Conservation (phyloP, 148 eudicot genomes). For the Suaeda aralocaspica region DNA sequence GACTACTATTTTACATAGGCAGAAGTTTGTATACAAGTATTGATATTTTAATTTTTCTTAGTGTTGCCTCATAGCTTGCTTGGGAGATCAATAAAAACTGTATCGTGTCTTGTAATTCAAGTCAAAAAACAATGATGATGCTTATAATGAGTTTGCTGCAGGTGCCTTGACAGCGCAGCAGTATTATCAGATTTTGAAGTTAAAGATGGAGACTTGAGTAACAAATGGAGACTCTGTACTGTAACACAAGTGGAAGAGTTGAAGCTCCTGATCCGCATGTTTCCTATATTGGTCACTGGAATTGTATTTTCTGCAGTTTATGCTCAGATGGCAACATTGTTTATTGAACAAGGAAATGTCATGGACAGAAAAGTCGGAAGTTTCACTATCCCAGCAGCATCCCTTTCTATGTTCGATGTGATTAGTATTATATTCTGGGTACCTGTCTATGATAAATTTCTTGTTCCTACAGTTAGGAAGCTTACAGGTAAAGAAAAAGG, state of each 20-base stretch:
- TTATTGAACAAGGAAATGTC: constrained; percentile 61
- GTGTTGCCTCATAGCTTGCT: too few relatives aligned
- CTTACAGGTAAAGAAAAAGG: constrained; percentile 48
- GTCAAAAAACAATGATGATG: too few relatives aligned
- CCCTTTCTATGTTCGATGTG: constrained; percentile 42
- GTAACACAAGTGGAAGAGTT: constrained; percentile 75
- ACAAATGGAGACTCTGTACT: constrained; percentile 65
- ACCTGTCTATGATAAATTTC: constrained; percentile 41
- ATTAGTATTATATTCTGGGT: constrained; percentile 52
- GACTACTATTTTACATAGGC: too few relatives aligned
- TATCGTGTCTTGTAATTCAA: too few relatives aligned
- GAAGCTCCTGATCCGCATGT: constrained; percentile 52
- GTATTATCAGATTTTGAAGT: constrained; percentile 31
- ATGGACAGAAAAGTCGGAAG: constrained; percentile 54
- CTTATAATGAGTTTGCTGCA: too few relatives aligned
- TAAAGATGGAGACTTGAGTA: constrained; percentile 24
- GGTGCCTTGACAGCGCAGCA: constrained; percentile 58
- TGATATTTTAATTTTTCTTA: too few relatives aligned
- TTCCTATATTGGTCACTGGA: constrained; percentile 58
- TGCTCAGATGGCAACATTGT: constrained; percentile 58
- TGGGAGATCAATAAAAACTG: too few relatives aligned
- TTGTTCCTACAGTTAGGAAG: constrained; percentile 51
- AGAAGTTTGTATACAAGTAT: too few relatives aligned
- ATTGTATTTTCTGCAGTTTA: constrained; percentile 49
- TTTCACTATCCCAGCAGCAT: constrained; percentile 51